phyloP scores from a whole-genome alignment of 2,329 filamentous ascomycete genomes.

The Talaromyces marneffei region DNA sequence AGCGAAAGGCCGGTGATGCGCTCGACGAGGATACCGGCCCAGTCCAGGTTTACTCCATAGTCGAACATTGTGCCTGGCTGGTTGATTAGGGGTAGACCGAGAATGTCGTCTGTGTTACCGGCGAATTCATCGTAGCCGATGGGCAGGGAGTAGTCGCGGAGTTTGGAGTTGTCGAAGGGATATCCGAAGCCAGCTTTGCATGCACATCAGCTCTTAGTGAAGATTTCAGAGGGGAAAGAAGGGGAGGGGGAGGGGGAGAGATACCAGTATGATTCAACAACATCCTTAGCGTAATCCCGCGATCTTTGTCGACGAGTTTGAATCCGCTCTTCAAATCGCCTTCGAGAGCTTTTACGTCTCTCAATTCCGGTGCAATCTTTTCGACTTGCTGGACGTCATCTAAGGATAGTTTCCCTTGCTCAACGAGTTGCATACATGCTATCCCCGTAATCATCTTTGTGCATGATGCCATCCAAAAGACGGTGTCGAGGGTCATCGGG shows the following conservation, averaged over 20 bases:
- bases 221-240: neutral
- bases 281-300: conserved; percentile 47
- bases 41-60: conserved; percentile 54
- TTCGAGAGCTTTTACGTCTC: conserved; percentile 42
- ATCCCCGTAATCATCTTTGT: conserved; percentile 52
- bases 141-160: conserved; percentile 39
- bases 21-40: conserved; percentile 49
- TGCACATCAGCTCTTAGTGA: neutral
- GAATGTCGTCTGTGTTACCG: conserved; percentile 48
- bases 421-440: conserved; percentile 54
- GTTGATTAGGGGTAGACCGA: conserved; percentile 51
- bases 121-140: conserved; percentile 54
- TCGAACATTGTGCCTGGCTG: conserved; percentile 60
- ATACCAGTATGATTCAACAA: conserved; percentile 48
- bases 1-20: conserved; percentile 41
- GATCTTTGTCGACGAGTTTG: conserved; percentile 33
- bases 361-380: conserved; percentile 45
- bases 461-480: conserved; percentile 51
- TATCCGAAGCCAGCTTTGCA: conserved; percentile 38
- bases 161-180: conserved; percentile 42
- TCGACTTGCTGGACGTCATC: conserved; percentile 47
- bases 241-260: neutral
- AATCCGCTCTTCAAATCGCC: conserved; percentile 18
- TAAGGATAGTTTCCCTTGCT: conserved; percentile 44
- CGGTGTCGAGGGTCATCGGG: conserved; percentile 24